Evolutionary conservation across 176 grass and related monocot species (phyloP), one percentile per base, ranked within the genome.

Genomic region (Eragrostis nindensis): DNA sequence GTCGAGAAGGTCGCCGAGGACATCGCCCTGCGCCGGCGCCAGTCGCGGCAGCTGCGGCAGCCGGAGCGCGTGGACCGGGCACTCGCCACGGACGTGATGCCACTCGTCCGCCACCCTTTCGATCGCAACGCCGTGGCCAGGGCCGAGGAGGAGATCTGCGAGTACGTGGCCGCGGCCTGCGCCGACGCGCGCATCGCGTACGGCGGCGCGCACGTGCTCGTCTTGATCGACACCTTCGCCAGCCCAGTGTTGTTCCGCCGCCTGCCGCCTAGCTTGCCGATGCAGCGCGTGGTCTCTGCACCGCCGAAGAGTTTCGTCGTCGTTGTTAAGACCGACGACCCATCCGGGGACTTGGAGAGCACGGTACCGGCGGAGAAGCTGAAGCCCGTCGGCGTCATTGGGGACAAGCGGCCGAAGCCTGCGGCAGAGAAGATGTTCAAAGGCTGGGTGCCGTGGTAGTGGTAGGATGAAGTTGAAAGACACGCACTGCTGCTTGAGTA

Each of bases 1-100:
- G 57, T 63, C 0, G 25, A 32, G 68, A 43, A 66, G 76, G 75
- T 86, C 11, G 57, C 59, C 2, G 54, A 71, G 29, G 55, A 85
- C 74, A 85, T 86, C 57, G 46, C 39, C 5, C 46, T 73, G 5
- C 57, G 68, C 18, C n/a, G 56, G 59, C 68, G 71, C 68, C 74
- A 22, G 2, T 40, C 74, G 55, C 42, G 74, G 2, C 18, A 19
- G 42, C 73, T 84, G 7, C 54, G 73, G 3, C 6, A 0, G 0
- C 42, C 53, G 1, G 64, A 62, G 64, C 0, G 14, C 27, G 73
- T 77, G 40, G 65, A 38, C 30, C 27, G 27, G 0, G 66, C 17
- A 1, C 75, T 79, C 12, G 75, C 30, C 11, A 45, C 18, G 9
- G 42, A 62, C 11, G 55, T 79, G 11, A 66, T 85, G 27, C 73